phyloP scores from a whole-genome alignment of 2,329 filamentous ascomycete species.

The Colletotrichum sp. region DNA sequence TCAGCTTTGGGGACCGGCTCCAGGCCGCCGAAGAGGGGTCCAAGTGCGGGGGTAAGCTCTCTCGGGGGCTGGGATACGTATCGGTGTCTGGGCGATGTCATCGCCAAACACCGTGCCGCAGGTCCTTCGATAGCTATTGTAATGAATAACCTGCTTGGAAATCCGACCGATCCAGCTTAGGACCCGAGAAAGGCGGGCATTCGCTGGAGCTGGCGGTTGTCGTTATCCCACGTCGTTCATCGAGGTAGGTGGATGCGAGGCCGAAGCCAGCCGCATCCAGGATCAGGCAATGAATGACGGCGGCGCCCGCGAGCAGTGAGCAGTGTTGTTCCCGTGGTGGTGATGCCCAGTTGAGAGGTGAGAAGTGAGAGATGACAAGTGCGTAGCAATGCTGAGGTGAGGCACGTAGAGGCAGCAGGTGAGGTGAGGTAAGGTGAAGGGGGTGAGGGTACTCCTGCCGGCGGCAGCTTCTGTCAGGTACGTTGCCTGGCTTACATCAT shows the following conservation, averaged over 20 bases:
- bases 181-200: background rate
- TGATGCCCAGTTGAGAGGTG: background rate
- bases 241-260: background rate
- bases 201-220: background rate
- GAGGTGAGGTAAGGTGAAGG: background rate
- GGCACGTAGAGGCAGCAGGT: background rate
- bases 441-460: background rate
- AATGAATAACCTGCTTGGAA: background rate
- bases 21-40: background rate
- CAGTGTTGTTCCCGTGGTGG: background rate
- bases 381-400: background rate
- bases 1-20: background rate
- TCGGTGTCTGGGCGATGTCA: background rate
- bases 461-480: background rate
- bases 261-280: slow-evolving; percentile 12
- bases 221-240: background rate
- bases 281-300: slow-evolving; percentile 3
- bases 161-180: background rate
- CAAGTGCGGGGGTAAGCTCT: background rate
- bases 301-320: background rate
- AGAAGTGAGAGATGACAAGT: slow-evolving; percentile 9
- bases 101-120: background rate
- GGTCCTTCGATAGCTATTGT: background rate
- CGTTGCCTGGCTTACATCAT: background rate
- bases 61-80: background rate